These are phyloP conservation scores for Exophiala dermatitidis DNA, from an alignment of 2,329 filamentous ascomycete genomes.

Conservation along the genomic window DNA sequence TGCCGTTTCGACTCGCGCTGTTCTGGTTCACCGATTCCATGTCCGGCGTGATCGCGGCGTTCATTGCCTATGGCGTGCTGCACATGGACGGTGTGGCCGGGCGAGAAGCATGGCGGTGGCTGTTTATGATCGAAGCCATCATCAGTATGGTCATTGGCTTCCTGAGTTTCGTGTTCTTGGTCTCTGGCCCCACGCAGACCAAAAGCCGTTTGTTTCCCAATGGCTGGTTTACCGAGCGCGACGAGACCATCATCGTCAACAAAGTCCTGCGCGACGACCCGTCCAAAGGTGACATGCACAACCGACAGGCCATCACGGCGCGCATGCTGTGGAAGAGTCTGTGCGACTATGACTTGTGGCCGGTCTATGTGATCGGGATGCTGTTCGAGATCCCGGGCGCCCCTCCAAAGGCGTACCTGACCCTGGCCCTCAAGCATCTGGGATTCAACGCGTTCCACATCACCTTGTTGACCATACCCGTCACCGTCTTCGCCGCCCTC, in stretches of 20 bases:
- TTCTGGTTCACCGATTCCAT: constrained; percentile 38
- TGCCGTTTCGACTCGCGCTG: constrained; percentile 33
- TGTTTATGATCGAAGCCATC: constrained; percentile 38
- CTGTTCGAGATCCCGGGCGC: constrained; percentile 32
- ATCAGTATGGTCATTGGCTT: constrained; percentile 9
- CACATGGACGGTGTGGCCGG: constrained; percentile 31
- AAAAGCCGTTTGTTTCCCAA: constrained; percentile 29
- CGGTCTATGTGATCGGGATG: constrained; percentile 34
- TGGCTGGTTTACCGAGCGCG: constrained; percentile 56
- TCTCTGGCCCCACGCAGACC: constrained; percentile 49
- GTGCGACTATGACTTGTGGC: constrained; percentile 36
- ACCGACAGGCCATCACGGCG: constrained; percentile 35
- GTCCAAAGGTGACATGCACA: constrained; percentile 39
- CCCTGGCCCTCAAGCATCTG: constrained; percentile 40
- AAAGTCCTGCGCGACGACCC: constrained; percentile 17
- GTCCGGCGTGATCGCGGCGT: constrained; percentile 43
- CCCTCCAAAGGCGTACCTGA: constrained; percentile 42
- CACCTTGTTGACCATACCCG: constrained; percentile 57
- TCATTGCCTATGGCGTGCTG: constrained; percentile 39
- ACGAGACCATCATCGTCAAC: constrained; percentile 63
- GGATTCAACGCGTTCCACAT: constrained; percentile 31
- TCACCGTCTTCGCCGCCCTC: constrained; percentile 49
- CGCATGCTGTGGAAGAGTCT: constrained; percentile 38
- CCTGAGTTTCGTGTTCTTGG: too few species aligned
- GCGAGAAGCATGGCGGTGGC: constrained; percentile 20